These are phyloP conservation scores for Purpureocillium lavendulum DNA, from an alignment of 2,329 filamentous ascomycete species.

Conservation along the genomic window DNA sequence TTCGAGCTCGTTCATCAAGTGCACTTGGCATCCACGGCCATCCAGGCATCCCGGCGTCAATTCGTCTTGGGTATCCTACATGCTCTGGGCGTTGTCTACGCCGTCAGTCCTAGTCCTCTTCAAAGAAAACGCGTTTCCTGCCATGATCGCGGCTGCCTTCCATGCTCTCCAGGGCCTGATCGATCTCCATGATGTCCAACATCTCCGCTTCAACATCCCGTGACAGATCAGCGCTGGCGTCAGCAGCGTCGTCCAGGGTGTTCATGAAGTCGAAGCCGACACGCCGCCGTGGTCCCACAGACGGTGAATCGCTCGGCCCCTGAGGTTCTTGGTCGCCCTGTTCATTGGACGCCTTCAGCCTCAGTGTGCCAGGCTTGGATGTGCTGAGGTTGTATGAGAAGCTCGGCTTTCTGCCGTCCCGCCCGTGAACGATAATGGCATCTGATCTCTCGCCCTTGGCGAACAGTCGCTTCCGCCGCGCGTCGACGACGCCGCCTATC, in stretches of 20 bases:
- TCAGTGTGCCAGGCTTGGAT: conserved; percentile 28
- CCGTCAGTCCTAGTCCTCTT: conserved; percentile 25
- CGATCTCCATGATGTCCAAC: conserved; percentile 59
- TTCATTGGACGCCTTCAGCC: conserved; percentile 19
- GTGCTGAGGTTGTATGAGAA: conserved; percentile 44
- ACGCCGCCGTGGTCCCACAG: conserved; percentile 18
- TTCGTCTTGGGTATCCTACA: not conserved
- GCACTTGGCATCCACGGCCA: not conserved
- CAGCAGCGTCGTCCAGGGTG: conserved; percentile 43
- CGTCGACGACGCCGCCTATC: conserved; percentile 27
- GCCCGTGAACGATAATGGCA: conserved; percentile 48
- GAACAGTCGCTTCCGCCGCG: conserved; percentile 24
- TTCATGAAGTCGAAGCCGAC: conserved; percentile 42
- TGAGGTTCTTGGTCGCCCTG: conserved; percentile 12
- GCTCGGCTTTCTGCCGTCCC: conserved; percentile 26
- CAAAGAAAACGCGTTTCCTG: conserved; percentile 44
- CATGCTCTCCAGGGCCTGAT: conserved; percentile 49
- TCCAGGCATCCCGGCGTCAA: not conserved
- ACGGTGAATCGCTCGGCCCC: conserved; percentile 12
- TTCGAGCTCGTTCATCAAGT: not conserved
- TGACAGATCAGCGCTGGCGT: conserved; percentile 39
- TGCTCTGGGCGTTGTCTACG: conserved; percentile 8
- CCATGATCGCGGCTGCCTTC: conserved; percentile 38
- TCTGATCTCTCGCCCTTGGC: conserved; percentile 32
- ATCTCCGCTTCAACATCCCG: conserved; percentile 52